Evolutionary conservation across 179 eudicot genomes (phyloP).

Genomic region (Heliamphora pulchella): DNA sequence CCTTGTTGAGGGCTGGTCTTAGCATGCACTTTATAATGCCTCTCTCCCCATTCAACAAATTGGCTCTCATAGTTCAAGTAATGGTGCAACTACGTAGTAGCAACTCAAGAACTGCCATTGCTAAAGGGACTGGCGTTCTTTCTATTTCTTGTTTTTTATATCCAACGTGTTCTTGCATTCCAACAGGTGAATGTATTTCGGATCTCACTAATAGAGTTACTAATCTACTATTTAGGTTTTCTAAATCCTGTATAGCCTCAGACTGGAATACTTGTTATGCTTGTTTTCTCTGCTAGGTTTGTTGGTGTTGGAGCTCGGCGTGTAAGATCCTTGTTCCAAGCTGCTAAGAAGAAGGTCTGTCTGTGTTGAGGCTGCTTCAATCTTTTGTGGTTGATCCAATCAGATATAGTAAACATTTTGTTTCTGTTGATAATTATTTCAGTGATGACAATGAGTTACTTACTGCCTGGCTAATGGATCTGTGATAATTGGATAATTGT

Average conservation of each 20-base stretch:
- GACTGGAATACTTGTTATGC: constrained; percentile 5
- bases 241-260: not conserved
- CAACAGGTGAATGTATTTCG: constrained; percentile 11
- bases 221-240: not conserved
- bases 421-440: not conserved
- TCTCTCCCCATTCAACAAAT: not conserved
- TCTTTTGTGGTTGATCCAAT: not conserved
- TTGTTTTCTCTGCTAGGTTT: constrained; percentile 36
- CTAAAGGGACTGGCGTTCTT: not conserved
- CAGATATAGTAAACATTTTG: not conserved
- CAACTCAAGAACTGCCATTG: not conserved
- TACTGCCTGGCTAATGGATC: not conserved
- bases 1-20: too few species aligned
- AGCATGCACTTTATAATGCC: too few species aligned
- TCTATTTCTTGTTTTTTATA: not conserved
- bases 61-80: not conserved
- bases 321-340: constrained; percentile 94
- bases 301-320: constrained; percentile 99
- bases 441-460: not conserved
- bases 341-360: constrained; percentile 72
- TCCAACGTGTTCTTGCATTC: not conserved
- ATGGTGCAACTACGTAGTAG: not conserved
- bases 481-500: not conserved
- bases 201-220: not conserved
- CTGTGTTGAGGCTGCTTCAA: not conserved